A percentile compares a stretch with the other conserved stretches of the same genome.
Evolutionary conservation across 495 filamentous ascomycete genomes (phyloP).

Genomic region (Chaetomium tenue): DNA sequence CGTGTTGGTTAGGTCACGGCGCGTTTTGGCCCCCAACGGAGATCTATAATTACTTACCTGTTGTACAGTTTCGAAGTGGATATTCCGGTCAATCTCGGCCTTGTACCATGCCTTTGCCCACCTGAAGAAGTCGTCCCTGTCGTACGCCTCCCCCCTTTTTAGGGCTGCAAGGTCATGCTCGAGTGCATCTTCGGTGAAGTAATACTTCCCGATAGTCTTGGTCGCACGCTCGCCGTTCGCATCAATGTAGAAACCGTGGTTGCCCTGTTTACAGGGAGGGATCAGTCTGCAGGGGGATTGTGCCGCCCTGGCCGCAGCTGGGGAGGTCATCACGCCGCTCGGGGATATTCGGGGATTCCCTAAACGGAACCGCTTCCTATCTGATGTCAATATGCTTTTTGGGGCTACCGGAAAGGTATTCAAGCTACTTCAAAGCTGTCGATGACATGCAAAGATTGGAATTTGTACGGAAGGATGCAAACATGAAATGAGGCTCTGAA

Average conservation of each 20-base stretch:
- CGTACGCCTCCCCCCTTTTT: constrained; percentile 25
- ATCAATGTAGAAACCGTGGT: constrained; percentile 14
- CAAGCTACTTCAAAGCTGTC: too few species aligned
- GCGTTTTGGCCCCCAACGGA: background rate
- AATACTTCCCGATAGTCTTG: constrained; percentile 24
- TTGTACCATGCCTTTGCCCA: constrained; percentile 36
- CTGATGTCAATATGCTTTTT: background rate
- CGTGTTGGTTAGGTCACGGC: background rate
- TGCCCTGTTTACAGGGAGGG: constrained; percentile 22
- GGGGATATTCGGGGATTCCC: too few species aligned
- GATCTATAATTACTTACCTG: constrained; percentile 13
- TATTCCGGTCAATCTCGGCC: constrained; percentile 31
- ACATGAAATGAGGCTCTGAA: too few species aligned
- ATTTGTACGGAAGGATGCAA: too few species aligned
- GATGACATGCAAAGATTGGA: too few species aligned
- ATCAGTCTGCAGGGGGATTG: constrained; percentile 17
- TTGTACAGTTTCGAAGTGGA: constrained; percentile 17
- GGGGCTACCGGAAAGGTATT: too few species aligned
- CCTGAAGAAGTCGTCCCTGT: constrained; percentile 27
- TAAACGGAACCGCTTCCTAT: background rate
- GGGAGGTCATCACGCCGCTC: background rate
- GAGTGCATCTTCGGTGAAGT: constrained; percentile 24
- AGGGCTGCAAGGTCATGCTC: constrained; percentile 29
- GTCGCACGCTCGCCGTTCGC: background rate
- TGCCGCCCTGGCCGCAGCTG: background rate